These are phyloP conservation scores for Zygosaccharomyces bisporus DNA, from an alignment of 805 yeast species.

Conservation along the genomic window DNA sequence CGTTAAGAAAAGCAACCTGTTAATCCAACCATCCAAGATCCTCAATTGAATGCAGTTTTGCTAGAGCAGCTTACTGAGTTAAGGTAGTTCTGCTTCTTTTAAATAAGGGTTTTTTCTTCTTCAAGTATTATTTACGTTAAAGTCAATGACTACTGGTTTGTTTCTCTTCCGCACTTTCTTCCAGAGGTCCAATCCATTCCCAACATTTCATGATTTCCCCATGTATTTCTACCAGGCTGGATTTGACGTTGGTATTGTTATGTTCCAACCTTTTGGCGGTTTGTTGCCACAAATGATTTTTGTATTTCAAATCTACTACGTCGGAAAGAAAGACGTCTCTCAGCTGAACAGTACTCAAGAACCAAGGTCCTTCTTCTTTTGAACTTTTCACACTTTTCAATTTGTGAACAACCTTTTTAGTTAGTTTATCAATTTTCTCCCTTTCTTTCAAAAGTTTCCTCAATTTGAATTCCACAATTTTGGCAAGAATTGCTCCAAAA, in stretches of 20 bases:
- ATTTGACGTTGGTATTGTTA: slow-evolving; percentile 59
- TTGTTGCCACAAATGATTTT: slow-evolving; percentile 54
- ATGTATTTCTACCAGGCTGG: slow-evolving; percentile 62
- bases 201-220: slow-evolving; percentile 87
- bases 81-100: too few relatives aligned
- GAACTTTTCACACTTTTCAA: slow-evolving; percentile 45
- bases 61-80: too few relatives aligned
- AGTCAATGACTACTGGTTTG: slow-evolving; percentile 4
- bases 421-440: slow-evolving; percentile 43
- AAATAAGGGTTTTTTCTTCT: too few relatives aligned
- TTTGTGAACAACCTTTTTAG: slow-evolving; percentile 46
- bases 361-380: slow-evolving; percentile 25
- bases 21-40: not conserved
- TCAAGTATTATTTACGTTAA: not conserved
- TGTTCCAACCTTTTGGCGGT: slow-evolving; percentile 54
- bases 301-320: slow-evolving; percentile 30
- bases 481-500: slow-evolving; percentile 19
- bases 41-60: too few relatives aligned
- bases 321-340: slow-evolving; percentile 56
- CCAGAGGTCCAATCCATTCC: slow-evolving; percentile 66
- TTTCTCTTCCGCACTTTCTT: not conserved
- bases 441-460: slow-evolving; percentile 39
- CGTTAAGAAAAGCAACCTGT: not conserved
- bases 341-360: slow-evolving; percentile 66
- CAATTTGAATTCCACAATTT: slow-evolving; percentile 36